Evolutionary conservation across 1,284 basidiomycete genomes (phyloP).

Genomic region (Rhodotorula sp.): DNA sequence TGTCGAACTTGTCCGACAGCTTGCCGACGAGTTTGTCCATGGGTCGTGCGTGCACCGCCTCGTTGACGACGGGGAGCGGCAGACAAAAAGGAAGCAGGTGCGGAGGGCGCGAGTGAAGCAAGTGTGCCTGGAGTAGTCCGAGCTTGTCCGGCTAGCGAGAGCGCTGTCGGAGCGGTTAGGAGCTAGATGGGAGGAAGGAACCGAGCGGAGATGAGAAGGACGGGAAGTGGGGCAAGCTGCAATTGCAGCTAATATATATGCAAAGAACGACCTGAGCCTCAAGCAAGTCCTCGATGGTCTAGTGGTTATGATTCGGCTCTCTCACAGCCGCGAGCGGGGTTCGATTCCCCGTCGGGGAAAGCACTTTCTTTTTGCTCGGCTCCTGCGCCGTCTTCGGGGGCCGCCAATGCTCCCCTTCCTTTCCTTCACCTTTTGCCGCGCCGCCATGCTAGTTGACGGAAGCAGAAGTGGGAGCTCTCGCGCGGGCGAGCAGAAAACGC

Average conservation of each 20-base stretch:
- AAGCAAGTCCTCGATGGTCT: constrained; percentile 20
- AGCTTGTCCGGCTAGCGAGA: too few species aligned
- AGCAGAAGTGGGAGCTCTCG: too few species aligned
- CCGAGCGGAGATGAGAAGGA: not conserved
- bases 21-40: not conserved
- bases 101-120: not conserved
- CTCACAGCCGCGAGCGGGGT: constrained; percentile 25
- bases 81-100: not conserved
- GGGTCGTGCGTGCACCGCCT: not conserved
- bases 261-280: too few species aligned
- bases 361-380: not conserved
- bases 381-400: not conserved
- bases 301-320: constrained; percentile 26
- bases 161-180: not conserved
- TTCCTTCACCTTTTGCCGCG: too few species aligned
- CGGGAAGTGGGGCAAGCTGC: not conserved
- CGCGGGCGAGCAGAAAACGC: too few species aligned
- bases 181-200: not conserved
- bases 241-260: too few species aligned
- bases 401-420: too few species aligned
- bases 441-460: too few species aligned
- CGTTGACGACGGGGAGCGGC: not conserved
- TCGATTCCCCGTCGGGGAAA: constrained; percentile 25
- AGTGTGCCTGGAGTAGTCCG: too few species aligned
- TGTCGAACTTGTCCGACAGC: constrained; percentile 34